Evolutionary conservation across 257 asterid species (phyloP), one percentile per base, ranked within the genome.

Genomic region (Solanum lignicaule): DNA sequence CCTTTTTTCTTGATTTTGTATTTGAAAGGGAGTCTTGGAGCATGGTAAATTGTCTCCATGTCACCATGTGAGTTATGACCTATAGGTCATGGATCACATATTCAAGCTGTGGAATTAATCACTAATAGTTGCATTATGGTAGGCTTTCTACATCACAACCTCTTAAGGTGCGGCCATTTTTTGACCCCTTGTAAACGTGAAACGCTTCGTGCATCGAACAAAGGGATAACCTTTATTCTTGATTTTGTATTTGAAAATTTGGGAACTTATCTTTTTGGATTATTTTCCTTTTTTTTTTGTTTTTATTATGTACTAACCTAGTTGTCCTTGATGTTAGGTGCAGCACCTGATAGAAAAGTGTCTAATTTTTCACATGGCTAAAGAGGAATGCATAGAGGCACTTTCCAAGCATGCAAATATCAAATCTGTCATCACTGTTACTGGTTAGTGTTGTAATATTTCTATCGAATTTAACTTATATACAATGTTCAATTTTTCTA

Each of bases 371-470:
- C 83, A 90, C 9, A 88, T 91, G 94, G 88, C 85, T 81, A 89
- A 89, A 89, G 94, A 92, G 79, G 94, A 92, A 87, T 91, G 93
- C 93, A 92, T 91, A 90, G 94, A 92, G 85, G 93, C 94, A 23
- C 92, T 92, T 58, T 90, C 88, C 62, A 92, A 89, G 48, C 93
- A 92, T 91, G 94, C 94, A 91, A 89, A 90, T 38, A 90, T 92
- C 88, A 88, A 90, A 69, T 91, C 93, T 1, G 90, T 92, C 84
- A 91, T 92, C 52, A 92, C 94, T 21, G 27, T 92, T 68, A 92
- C 94, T 79, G 94, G 94, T 92, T n/a, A 85, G 88, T 87, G 7
- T 18, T 39, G 82, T 36, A 32, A 27, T 9, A 29, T 82, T 29
- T 48, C 12, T 7, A 46, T 46, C 10, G 12, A 4, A 81, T 18